Conservation (phyloP, 371 early-diverging fungal species). For the Lichtheimia corymbifera region DNA sequence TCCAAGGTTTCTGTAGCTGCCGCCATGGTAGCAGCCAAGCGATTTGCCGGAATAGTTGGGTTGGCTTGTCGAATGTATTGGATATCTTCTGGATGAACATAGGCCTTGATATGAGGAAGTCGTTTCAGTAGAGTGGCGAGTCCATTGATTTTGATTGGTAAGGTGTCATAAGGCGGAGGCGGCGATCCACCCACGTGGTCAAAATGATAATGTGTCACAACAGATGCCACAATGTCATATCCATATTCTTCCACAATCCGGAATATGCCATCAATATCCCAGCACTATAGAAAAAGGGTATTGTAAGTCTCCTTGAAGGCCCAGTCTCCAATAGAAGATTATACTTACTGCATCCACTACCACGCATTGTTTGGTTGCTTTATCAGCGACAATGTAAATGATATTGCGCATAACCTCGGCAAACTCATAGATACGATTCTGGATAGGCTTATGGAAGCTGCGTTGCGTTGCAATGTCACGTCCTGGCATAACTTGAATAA, state of each 20-base stretch:
- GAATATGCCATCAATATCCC: slow-evolving; percentile 86
- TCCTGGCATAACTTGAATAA: slow-evolving; percentile 71
- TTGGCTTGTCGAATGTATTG: slow-evolving; percentile 68
- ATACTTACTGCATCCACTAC: slow-evolving; percentile 74
- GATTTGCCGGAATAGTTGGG: slow-evolving; percentile 60
- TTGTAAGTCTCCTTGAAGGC: neutral
- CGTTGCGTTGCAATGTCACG: slow-evolving; percentile 63
- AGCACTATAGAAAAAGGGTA: slow-evolving; percentile 63
- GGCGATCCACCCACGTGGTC: slow-evolving; percentile 80
- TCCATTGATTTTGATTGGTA: slow-evolving; percentile 81
- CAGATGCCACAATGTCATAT: slow-evolving; percentile 69
- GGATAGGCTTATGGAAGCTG: slow-evolving; percentile 64
- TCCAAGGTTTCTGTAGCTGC: slow-evolving; percentile 57
- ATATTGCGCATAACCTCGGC: slow-evolving; percentile 84
- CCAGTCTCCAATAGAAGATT: neutral
- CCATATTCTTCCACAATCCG: slow-evolving; percentile 56
- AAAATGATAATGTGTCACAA: slow-evolving; percentile 83
- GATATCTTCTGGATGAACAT: slow-evolving; percentile 77
- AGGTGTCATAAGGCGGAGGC: slow-evolving; percentile 79
- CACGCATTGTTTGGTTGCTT: slow-evolving; percentile 63
- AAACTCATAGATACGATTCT: slow-evolving; percentile 72
- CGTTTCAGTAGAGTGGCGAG: slow-evolving; percentile 68
- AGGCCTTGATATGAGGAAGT: slow-evolving; percentile 69
- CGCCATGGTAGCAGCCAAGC: slow-evolving; percentile 61
- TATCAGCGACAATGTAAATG: slow-evolving; percentile 76